These are phyloP conservation scores for Irpex sp. DNA, from an alignment of 1,284 basidiomycete genomes.

Conservation along the genomic window DNA sequence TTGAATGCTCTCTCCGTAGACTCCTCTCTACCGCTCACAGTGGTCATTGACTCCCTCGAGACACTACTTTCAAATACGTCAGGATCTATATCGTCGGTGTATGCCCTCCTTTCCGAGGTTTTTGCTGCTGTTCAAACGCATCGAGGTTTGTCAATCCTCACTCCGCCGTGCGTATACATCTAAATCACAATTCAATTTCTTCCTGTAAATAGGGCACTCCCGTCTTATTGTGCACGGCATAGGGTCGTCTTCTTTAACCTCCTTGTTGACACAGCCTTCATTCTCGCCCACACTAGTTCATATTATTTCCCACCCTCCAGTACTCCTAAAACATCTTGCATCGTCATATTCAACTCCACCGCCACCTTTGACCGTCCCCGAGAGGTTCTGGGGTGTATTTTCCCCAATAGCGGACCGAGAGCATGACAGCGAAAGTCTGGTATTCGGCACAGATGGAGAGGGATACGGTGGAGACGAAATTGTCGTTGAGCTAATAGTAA, in stretches of 20 bases:
- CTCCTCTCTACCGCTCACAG: constrained; percentile 40
- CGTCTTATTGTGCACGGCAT: constrained; percentile 65
- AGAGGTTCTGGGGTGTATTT: constrained; percentile 76
- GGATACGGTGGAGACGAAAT: constrained; percentile 48
- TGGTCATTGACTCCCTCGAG: constrained; percentile 68
- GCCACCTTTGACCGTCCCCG: constrained; percentile 54
- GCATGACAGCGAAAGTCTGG: constrained; percentile 55
- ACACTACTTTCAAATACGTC: constrained; percentile 51
- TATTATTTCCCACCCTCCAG: constrained; percentile 62
- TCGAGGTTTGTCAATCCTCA: constrained; percentile 35
- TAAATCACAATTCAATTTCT: constrained; percentile 1
- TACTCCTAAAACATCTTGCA: constrained; percentile 60
- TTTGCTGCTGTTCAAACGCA: constrained; percentile 40
- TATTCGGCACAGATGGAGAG: constrained; percentile 52
- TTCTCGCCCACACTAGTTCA: constrained; percentile 68
- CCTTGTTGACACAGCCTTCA: constrained; percentile 50
- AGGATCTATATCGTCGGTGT: constrained; percentile 49
- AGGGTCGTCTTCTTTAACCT: constrained; percentile 39
- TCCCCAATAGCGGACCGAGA: constrained; percentile 59
- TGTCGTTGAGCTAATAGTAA: constrained; percentile 60
- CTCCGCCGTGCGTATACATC: not conserved
- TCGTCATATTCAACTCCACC: constrained; percentile 65
- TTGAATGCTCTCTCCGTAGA: constrained; percentile 23
- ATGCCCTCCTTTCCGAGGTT: constrained; percentile 46
- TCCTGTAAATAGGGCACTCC: constrained; percentile 44